phyloP scores from a whole-genome alignment of 345 rosid species.

The Camelina sativa region DNA sequence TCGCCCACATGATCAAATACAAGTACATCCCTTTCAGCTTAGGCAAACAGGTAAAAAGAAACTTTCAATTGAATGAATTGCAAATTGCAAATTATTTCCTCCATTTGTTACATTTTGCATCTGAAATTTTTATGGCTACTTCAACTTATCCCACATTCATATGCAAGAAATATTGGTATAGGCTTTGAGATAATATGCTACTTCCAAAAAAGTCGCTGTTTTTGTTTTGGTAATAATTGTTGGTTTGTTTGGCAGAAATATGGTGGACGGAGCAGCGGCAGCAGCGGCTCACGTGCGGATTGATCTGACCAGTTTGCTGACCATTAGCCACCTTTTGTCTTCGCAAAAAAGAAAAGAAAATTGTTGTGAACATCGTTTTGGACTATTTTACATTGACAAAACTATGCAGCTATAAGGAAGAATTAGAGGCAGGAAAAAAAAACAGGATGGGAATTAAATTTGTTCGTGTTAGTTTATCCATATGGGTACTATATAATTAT shows the following conservation, averaged over 20 bases:
- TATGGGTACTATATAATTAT: slow-evolving; percentile 2
- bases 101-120: not conserved
- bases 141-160: not conserved
- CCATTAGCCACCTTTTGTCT: slow-evolving; percentile 32
- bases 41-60: slow-evolving; percentile 64
- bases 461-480: slow-evolving; percentile 13
- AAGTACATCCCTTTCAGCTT: slow-evolving; percentile 64
- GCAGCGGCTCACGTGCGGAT: slow-evolving; percentile 59
- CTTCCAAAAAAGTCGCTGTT: not conserved
- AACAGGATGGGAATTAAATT: slow-evolving; percentile 6
- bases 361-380: slow-evolving; percentile 32
- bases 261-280: slow-evolving; percentile 61
- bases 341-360: not conserved
- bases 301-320: slow-evolving; percentile 24
- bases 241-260: slow-evolving; percentile 51
- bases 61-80: not conserved
- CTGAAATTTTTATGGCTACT: not conserved
- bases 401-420: slow-evolving; percentile 23
- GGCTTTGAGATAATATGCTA: slow-evolving; percentile 18
- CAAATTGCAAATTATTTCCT: slow-evolving; percentile 3
- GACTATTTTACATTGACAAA: slow-evolving; percentile 24
- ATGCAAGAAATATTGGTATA: not conserved
- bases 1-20: slow-evolving; percentile 75
- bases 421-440: slow-evolving; percentile 5
- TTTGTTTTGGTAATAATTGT: not conserved